Base-by-base conservation (phyloP, 352 stramenopile genomes). In the Elongisporangium prolatum region DNA sequence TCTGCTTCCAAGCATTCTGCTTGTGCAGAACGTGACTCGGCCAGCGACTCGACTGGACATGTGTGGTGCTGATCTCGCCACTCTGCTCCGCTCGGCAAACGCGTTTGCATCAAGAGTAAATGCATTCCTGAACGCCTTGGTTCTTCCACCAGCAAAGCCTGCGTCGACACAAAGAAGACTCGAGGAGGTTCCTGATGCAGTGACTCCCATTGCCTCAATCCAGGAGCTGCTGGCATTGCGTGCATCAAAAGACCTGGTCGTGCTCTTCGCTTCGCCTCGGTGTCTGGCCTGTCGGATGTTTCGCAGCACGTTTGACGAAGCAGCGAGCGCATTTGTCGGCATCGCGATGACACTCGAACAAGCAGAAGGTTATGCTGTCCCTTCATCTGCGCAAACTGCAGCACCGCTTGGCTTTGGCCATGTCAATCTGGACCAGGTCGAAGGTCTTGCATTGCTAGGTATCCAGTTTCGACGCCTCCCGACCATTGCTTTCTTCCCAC, bases 1-100 rank as follows among this genome's bases (percentile, higher is more conserved):
- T 5, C 60, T 77, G 16, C 47, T 73, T 4, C 72, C 72, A 4
- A 54, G 52, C 0, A 44, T 77, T 11, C 25, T 81, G 14, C 21
- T 77, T 9, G 49, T 80, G 2, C 21, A 54, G 8, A 61, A 74
- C 21, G 16, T 77, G 9, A 52, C 50, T 1, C 34, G 55, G 7
- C 40, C 67, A 3, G 61, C 69, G 3, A 22, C 28, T 21, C 61
- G 70, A 2, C 40, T 71, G 38, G 16, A 38, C 1, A 22, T 65
- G 13, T 38, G 66, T 9, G 61, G 60, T 1, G 21, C 53, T 0
- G 22, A 54, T 11, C 63, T 69, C 48, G 11, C 61, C 3, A 44
- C 8, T 14, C 38, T 59, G 11, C 55, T 74, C 7, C 24, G 28
- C 8, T 53, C 56, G 14, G 22, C 37, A 0, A 13, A 47, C 20